These are phyloP conservation scores for Tulasnella sp. DNA, from an alignment of 768 basidiomycete genomes.

Conservation along the genomic window DNA sequence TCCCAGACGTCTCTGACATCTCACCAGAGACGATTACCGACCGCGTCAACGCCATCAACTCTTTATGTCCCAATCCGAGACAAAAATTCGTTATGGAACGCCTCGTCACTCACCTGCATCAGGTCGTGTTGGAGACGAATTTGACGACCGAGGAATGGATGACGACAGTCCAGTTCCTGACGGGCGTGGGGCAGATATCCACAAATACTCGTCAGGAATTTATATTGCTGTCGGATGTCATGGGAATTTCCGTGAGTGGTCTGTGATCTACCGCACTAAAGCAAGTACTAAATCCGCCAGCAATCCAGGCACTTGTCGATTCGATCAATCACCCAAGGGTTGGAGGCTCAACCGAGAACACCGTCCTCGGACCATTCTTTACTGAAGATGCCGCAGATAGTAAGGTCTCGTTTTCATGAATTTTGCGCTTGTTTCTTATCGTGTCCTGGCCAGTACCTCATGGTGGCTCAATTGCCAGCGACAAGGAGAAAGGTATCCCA, in stretches of 20 bases:
- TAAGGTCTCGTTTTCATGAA: conserved; percentile 36
- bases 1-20: conserved; percentile 40
- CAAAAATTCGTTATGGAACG: conserved; percentile 47
- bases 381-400: conserved; percentile 71
- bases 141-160: conserved; percentile 81
- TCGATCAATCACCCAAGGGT: conserved; percentile 63
- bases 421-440: not conserved
- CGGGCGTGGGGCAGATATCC: conserved; percentile 66
- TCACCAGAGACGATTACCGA: conserved; percentile 49
- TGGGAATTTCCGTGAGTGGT: conserved; percentile 57
- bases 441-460: conserved; percentile 46
- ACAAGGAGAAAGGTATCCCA: conserved; percentile 74
- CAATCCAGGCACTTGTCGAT: conserved; percentile 54
- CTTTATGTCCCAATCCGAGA: conserved; percentile 37
- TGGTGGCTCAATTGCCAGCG: conserved; percentile 77
- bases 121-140: conserved; percentile 67
- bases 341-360: conserved; percentile 62
- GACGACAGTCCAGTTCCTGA: conserved; percentile 73
- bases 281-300: not conserved
- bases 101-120: conserved; percentile 66
- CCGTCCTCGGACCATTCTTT: conserved; percentile 78
- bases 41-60: conserved; percentile 37
- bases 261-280: not conserved
- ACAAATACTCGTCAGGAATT: conserved; percentile 63
- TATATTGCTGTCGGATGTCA: conserved; percentile 77